A percentile compares a stretch with the other conserved stretches of the same genome.
Evolutionary conservation across 257 asterid genomes (phyloP).

Genomic region (Mitragyna speciosa): DNA sequence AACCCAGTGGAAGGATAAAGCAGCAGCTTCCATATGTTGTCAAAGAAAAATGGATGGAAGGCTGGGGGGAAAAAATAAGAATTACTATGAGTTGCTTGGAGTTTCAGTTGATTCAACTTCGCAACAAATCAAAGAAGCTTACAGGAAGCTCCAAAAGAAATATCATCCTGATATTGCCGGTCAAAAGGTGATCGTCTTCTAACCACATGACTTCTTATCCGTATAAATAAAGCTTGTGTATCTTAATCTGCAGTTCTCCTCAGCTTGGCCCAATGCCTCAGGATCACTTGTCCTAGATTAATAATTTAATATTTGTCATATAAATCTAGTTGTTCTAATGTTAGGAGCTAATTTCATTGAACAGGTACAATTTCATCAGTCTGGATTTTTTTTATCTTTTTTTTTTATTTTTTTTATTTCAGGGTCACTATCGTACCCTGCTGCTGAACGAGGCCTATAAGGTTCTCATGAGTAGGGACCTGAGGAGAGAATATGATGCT

Average conservation of each 20-base stretch:
- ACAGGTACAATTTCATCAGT: neutral
- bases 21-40: slow-evolving; percentile 29
- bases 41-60: slow-evolving; percentile 3
- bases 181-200: slow-evolving; percentile 35
- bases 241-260: neutral
- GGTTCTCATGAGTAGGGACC: slow-evolving; percentile 42
- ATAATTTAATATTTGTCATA: neutral
- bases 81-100: slow-evolving; percentile 52
- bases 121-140: slow-evolving; percentile 50
- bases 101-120: slow-evolving; percentile 49
- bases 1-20: slow-evolving; percentile 16
- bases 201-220: neutral
- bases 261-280: neutral
- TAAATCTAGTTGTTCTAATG: too few relatives aligned
- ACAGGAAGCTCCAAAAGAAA: slow-evolving; percentile 57
- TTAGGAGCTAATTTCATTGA: neutral
- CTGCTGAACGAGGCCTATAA: slow-evolving; percentile 54
- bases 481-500: slow-evolving; percentile 42
- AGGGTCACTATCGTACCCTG: slow-evolving; percentile 59
- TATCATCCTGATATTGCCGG: slow-evolving; percentile 66
- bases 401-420: slow-evolving; percentile 20
- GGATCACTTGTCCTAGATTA: neutral
- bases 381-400: neutral
- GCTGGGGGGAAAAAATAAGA: slow-evolving; percentile 25
- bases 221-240: neutral